Evolutionary conservation across 805 yeast species (phyloP).

Genomic region (Starmerella floris): DNA sequence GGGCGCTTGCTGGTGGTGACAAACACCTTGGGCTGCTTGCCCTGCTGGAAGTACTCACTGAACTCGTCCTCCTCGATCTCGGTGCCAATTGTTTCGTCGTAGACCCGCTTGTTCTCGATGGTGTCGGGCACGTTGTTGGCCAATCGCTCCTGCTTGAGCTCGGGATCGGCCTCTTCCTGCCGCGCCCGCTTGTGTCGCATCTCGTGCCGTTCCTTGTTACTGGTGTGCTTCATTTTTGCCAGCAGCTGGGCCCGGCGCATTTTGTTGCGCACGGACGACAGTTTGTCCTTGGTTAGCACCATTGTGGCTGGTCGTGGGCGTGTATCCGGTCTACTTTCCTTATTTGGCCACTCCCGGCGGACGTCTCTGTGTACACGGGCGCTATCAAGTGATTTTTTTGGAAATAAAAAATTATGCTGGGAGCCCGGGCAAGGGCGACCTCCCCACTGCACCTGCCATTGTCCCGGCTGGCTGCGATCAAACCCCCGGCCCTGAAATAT

Average conservation of each 20-base stretch:
- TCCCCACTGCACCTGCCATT: no score
- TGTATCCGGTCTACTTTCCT: no score
- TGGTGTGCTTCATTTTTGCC: constrained; percentile 59
- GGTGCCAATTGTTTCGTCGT: constrained; percentile 60
- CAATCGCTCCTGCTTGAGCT: constrained; percentile 64
- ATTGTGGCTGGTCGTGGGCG: no score
- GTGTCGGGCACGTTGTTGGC: constrained; percentile 68
- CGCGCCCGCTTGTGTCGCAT: constrained; percentile 71
- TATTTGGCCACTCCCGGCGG: no score
- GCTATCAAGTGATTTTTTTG: no score
- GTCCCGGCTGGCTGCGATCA: no score
- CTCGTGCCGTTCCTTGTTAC: constrained; percentile 64
- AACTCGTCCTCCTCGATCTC: constrained; percentile 41
- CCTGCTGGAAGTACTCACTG: constrained; percentile 39
- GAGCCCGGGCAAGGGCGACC: no score
- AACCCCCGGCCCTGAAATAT: no score
- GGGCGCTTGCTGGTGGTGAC: constrained; percentile 84
- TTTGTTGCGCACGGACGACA: constrained; percentile 51
- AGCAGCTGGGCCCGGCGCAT: constrained; percentile 65
- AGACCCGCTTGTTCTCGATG: constrained; percentile 70
- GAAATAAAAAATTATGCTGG: no score
- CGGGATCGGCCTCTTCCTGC: constrained; percentile 75
- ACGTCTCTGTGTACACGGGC: no score
- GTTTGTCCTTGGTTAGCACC: constrained; percentile 22
- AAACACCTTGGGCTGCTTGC: constrained; percentile 67